These are phyloP conservation scores for Blastomyces gilchristii DNA, from an alignment of 2,329 filamentous ascomycete species.

Conservation along the genomic window DNA sequence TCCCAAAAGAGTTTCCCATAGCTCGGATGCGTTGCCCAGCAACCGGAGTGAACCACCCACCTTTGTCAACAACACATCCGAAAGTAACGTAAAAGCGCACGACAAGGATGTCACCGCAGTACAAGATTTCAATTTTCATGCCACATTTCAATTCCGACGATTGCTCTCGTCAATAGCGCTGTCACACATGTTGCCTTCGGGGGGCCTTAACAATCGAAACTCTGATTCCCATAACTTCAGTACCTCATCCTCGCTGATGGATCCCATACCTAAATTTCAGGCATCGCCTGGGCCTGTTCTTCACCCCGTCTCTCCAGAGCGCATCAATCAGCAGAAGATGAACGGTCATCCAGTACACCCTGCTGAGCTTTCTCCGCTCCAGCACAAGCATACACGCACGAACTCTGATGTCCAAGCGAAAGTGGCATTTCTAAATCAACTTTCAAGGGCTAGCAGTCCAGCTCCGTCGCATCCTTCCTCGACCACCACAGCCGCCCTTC, in stretches of 20 bases:
- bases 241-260: constrained; percentile 1
- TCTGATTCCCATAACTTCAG: not conserved
- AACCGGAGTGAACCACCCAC: not conserved
- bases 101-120: constrained; percentile 1
- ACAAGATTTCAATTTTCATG: not conserved
- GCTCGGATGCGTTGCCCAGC: not conserved
- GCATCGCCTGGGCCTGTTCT: constrained; percentile 28
- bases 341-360: constrained; percentile 31
- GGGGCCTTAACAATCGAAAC: not conserved
- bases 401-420: constrained; percentile 39
- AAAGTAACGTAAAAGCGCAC: not conserved
- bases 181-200: constrained; percentile 3
- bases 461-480: constrained; percentile 22
- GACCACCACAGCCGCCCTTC: constrained; percentile 35
- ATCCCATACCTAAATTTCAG: constrained; percentile 16
- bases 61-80: constrained; percentile 2
- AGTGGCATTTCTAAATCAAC: constrained; percentile 39
- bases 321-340: constrained; percentile 39
- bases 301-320: constrained; percentile 39
- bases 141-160: not conserved
- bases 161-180: not conserved
- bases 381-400: constrained; percentile 29
- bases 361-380: constrained; percentile 26
- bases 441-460: constrained; percentile 23
- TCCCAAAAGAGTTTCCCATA: not conserved